Evolutionary conservation across 371 early-diverging fungal species (phyloP).

Genomic region (Saksenaea vasiformis): DNA sequence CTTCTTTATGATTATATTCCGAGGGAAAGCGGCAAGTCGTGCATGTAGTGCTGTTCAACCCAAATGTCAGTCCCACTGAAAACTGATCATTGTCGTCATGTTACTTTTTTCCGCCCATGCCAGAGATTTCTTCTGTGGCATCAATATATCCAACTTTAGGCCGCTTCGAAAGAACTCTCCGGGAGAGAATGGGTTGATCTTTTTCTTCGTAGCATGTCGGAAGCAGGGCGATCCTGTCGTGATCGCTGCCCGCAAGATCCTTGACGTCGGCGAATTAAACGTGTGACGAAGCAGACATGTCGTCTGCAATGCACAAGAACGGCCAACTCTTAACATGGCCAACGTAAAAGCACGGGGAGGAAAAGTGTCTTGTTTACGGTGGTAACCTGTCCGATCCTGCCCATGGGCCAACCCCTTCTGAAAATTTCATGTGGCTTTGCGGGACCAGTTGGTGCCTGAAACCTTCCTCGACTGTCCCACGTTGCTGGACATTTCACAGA

Average conservation of each 20-base stretch:
- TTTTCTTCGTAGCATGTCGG: background rate
- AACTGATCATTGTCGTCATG: background rate
- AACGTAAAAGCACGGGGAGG: background rate
- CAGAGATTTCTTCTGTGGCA: background rate
- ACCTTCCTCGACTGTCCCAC: too few species aligned
- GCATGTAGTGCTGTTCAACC: background rate
- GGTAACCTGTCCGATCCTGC: background rate
- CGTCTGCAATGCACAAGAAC: background rate
- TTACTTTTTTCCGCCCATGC: background rate
- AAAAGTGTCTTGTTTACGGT: background rate
- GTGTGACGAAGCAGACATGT: background rate
- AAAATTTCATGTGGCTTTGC: background rate
- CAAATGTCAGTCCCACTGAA: background rate
- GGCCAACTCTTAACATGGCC: background rate
- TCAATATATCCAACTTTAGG: background rate
- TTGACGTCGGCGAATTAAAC: background rate
- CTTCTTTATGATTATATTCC: constrained; percentile 16
- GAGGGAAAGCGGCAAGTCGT: constrained; percentile 6
- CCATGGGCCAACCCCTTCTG: background rate
- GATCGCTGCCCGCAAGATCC: background rate
- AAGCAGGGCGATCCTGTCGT: background rate
- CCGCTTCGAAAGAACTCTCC: background rate
- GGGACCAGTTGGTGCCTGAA: background rate
- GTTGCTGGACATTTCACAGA: too few species aligned
- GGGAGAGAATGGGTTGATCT: background rate